Evolutionary conservation across 2,329 filamentous ascomycete genomes (phyloP).

Genomic region (Camillea tinctor): DNA sequence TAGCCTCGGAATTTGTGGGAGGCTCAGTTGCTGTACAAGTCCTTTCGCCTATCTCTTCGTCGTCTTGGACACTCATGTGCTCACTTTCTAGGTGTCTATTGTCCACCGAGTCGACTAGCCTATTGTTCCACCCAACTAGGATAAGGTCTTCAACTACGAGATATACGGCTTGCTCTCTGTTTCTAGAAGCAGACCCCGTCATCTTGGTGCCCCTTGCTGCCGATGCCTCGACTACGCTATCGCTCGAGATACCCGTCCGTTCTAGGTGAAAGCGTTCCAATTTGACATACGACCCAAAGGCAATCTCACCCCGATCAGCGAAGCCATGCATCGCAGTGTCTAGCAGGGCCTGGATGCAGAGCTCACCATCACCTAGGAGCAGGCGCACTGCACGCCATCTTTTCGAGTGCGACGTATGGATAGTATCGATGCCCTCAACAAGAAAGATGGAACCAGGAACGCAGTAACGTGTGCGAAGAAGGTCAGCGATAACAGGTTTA

Average conservation of each 20-base stretch:
- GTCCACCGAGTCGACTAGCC: slow-evolving; percentile 32
- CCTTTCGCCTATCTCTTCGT: neutral
- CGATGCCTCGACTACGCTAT: slow-evolving; percentile 1
- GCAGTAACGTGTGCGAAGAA: slow-evolving; percentile 49
- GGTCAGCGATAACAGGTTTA: slow-evolving; percentile 45
- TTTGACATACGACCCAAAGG: slow-evolving; percentile 48
- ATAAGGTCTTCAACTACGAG: slow-evolving; percentile 45
- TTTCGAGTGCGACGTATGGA: slow-evolving; percentile 35
- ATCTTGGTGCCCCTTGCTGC: slow-evolving; percentile 9
- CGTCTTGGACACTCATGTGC: neutral
- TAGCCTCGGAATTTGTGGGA: neutral
- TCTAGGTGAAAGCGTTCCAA: slow-evolving; percentile 42
- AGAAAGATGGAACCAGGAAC: slow-evolving; percentile 48
- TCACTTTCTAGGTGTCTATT: slow-evolving; percentile 2
- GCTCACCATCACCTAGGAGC: slow-evolving; percentile 51
- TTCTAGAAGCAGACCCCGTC: neutral
- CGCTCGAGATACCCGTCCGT: slow-evolving; percentile 17
- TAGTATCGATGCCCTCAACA: slow-evolving; percentile 44
- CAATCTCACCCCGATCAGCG: slow-evolving; percentile 45
- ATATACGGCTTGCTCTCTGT: slow-evolving; percentile 38
- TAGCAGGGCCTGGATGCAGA: slow-evolving; percentile 55
- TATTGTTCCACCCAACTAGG: slow-evolving; percentile 49
- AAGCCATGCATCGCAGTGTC: slow-evolving; percentile 45
- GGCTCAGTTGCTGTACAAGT: neutral
- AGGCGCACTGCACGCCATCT: slow-evolving; percentile 47